phyloP scores from a whole-genome alignment of 352 stramenopile genomes.

The Elongisporangium undulatum region DNA sequence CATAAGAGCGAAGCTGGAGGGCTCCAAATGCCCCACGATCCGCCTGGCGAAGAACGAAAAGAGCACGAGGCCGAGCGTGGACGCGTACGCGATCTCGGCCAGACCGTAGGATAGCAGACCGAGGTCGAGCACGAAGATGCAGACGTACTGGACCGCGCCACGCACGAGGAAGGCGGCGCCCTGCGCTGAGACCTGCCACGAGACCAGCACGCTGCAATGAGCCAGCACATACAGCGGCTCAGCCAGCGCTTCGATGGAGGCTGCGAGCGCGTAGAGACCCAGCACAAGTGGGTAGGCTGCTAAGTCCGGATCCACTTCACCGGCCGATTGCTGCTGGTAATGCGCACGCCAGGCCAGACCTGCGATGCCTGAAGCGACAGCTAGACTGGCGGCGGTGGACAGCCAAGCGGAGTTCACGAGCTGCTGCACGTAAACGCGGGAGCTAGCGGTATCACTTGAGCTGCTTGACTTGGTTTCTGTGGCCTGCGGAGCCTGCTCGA shows the following conservation, averaged over 20 bases:
- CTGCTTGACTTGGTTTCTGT: neutral
- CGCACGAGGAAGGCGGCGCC: slow-evolving; percentile 70
- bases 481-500: slow-evolving; percentile 25
- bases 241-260: slow-evolving; percentile 72
- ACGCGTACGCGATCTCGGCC: slow-evolving; percentile 71
- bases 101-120: slow-evolving; percentile 70
- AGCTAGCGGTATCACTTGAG: neutral
- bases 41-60: slow-evolving; percentile 42
- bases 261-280: slow-evolving; percentile 69
- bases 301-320: slow-evolving; percentile 21
- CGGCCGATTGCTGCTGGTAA: neutral
- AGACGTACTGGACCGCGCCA: slow-evolving; percentile 58
- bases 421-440: slow-evolving; percentile 38
- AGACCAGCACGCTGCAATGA: slow-evolving; percentile 74
- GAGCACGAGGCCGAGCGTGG: slow-evolving; percentile 60
- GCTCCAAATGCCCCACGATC: slow-evolving; percentile 15
- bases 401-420: slow-evolving; percentile 80
- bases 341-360: neutral
- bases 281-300: slow-evolving; percentile 52
- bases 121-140: slow-evolving; percentile 58
- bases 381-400: slow-evolving; percentile 24
- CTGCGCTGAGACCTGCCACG: slow-evolving; percentile 77
- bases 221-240: slow-evolving; percentile 83
- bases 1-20: slow-evolving; percentile 32
- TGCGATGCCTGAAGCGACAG: slow-evolving; percentile 50